Evolutionary conservation across 176 grass and related monocot species (phyloP).

Genomic region (Calamus simplicifolius): DNA sequence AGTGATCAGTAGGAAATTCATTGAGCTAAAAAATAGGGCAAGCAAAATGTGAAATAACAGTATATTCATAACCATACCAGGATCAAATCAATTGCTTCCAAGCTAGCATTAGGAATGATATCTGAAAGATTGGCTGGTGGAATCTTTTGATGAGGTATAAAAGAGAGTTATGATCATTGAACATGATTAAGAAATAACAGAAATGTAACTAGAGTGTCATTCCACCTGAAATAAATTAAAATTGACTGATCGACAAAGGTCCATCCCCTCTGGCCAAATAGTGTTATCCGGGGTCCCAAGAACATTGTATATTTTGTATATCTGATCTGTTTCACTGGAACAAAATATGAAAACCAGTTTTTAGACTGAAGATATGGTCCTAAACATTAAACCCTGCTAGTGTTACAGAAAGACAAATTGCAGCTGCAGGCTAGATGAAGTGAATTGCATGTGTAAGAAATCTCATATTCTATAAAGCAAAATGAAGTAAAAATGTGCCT

Average conservation of each 20-base stretch:
- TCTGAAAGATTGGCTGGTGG: slow-evolving; percentile 52
- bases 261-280: slow-evolving; percentile 73
- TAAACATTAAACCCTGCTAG: no score
- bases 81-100: slow-evolving; percentile 81
- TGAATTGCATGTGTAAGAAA: no score
- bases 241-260: slow-evolving; percentile 43
- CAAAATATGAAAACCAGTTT: slow-evolving; percentile 3
- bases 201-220: slow-evolving; percentile 4
- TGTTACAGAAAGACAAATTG: no score
- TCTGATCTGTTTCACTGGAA: slow-evolving; percentile 66
- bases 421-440: no score
- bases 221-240: slow-evolving; percentile 75
- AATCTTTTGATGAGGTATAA: slow-evolving; percentile 32
- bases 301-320: slow-evolving; percentile 76
- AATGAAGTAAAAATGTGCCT: no score
- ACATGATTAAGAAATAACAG: slow-evolving; percentile 7
- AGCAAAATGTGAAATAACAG: background rate
- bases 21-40: background rate
- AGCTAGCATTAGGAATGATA: slow-evolving; percentile 74
- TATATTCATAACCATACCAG: slow-evolving; percentile 34
- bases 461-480: no score
- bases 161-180: slow-evolving; percentile 5
- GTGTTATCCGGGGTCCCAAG: slow-evolving; percentile 78
- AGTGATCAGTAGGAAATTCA: no score
- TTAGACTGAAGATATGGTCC: no score